Evolutionary conservation across 163 green algal species (phyloP).

Genomic region (Scenedesmus sp.): DNA sequence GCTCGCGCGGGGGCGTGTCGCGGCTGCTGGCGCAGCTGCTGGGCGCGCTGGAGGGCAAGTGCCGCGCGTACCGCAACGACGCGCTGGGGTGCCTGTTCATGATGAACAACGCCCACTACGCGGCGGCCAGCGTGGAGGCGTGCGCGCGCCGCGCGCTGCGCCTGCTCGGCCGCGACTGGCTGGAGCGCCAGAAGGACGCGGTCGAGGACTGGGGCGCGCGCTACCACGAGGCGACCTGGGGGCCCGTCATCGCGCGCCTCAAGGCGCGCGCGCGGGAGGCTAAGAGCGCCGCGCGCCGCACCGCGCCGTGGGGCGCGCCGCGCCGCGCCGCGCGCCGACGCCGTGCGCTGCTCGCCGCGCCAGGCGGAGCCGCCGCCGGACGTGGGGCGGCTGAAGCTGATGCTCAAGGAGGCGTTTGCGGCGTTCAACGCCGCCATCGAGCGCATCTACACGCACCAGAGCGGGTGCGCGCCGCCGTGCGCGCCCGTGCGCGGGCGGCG

Average conservation of each 20-base stretch:
- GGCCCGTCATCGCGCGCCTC: slow-evolving; percentile 50
- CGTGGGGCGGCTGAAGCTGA: slow-evolving; percentile 17
- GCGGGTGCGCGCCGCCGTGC: no score
- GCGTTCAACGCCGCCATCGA: slow-evolving; percentile 48
- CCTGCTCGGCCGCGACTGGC: slow-evolving; percentile 43
- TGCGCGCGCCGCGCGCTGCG: slow-evolving; percentile 36
- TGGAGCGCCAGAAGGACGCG: slow-evolving; percentile 61
- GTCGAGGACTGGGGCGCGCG: slow-evolving; percentile 63
- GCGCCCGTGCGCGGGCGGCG: no score
- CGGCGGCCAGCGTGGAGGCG: slow-evolving; percentile 23
- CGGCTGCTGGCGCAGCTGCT: slow-evolving; percentile 43
- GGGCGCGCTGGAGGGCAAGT: slow-evolving; percentile 53
- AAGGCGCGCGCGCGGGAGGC: slow-evolving; percentile 24
- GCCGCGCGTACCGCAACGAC: slow-evolving; percentile 56
- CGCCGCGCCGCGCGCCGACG: no score
- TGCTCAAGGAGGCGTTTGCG: slow-evolving; percentile 33
- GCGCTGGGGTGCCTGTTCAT: slow-evolving; percentile 73
- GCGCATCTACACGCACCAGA: slow-evolving; percentile 58
- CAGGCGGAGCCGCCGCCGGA: slow-evolving; percentile 41
- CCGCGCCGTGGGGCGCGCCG: not conserved
- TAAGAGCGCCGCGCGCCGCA: not conserved
- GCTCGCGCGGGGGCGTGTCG: not conserved
- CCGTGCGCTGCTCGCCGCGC: no score
- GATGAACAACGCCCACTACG: slow-evolving; percentile 81
- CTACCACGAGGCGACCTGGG: slow-evolving; percentile 67